Base-by-base conservation (phyloP, 2,329 filamentous ascomycete species). In the Colletotrichum plurivorum region DNA sequence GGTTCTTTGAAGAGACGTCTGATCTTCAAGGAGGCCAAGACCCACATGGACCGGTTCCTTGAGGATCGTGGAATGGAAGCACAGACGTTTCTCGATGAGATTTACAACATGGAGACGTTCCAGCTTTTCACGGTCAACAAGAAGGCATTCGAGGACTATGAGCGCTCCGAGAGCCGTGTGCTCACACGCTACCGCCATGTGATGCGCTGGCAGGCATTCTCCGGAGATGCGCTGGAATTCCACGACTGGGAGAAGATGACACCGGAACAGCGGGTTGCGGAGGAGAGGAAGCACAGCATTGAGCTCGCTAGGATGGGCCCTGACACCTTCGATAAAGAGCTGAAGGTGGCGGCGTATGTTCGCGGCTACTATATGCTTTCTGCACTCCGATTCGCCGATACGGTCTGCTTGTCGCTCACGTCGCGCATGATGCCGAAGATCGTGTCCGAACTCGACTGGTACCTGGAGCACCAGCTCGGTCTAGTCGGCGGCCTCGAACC, bases 331-430 rank as follows among this genome's bases (percentile, higher is more conserved):
- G 76, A 82, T 1, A 78, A 80, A 0, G 92, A 94, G 74, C 78
- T 94, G 0, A 82, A 85, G 9, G 87, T 92, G 0, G 87, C 92
- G 0, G 84, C 89, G 0, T 89, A 89, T 4, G 85, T 93, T 52
- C 83, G 90, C 0, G 91, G 87, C 0, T 94, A 94, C 76, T 94
- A 94, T 75, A 84, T 88, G 54, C 86, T 91, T 5, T 91, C 92
- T 0, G 87, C 89, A 0, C 80, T 84, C 41, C 86, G 92, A 1
- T 92, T 94, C 73, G 84, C 89, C 0, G 92, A 94, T 63, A 77
- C 80, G 2, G 80, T 84, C 7, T 79, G 83, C 1, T 81, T 87
- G 25, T 80, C 84, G 55, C 77, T 88, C 62, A 81, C 84, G 12
- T 84, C 84, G 10, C 83, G 84, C 4, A 81, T 87, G 75, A 80